Evolutionary conservation across 1,139 yeast species (phyloP).

Genomic region (Blastobotrys ciferrii): DNA sequence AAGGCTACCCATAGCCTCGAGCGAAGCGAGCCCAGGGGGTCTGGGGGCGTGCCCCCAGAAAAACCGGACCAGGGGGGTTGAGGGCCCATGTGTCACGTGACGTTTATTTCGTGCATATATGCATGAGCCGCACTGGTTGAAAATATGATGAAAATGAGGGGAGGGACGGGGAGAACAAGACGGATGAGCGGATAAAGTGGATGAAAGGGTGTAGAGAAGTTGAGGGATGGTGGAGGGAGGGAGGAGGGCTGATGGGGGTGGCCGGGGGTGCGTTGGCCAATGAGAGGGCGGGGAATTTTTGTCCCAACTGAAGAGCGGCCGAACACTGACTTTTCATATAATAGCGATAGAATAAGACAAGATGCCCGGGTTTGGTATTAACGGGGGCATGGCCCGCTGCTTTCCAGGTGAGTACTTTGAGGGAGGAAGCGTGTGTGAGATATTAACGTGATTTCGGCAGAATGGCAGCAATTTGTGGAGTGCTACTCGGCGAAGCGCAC

Average conservation of each 20-base stretch:
- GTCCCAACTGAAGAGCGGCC: not conserved
- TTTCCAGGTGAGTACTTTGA: conserved; percentile 40
- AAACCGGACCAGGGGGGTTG: no score
- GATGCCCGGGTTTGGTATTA: conserved; percentile 45
- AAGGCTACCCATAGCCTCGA: no score
- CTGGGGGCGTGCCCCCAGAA: no score
- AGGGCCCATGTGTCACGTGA: no score
- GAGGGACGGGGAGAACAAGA: no score
- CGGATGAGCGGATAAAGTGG: no score
- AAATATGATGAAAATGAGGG: no score
- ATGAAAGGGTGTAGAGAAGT: no score
- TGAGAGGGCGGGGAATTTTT: not conserved
- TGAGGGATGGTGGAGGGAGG: not conserved
- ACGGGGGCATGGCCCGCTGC: conserved; percentile 50
- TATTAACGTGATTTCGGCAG: conserved; percentile 22
- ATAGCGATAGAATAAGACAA: conserved; percentile 19
- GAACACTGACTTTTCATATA: not conserved
- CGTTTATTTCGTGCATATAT: no score
- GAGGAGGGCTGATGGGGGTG: not conserved
- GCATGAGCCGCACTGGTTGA: no score
- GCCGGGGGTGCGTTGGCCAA: not conserved
- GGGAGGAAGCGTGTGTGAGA: not conserved
- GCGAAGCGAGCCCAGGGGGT: no score
- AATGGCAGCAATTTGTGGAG: conserved; percentile 47
- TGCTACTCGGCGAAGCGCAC: conserved; percentile 45